Base-by-base conservation (phyloP, 1,284 basidiomycete species). In the Lentinula novae-zelandiae region DNA sequence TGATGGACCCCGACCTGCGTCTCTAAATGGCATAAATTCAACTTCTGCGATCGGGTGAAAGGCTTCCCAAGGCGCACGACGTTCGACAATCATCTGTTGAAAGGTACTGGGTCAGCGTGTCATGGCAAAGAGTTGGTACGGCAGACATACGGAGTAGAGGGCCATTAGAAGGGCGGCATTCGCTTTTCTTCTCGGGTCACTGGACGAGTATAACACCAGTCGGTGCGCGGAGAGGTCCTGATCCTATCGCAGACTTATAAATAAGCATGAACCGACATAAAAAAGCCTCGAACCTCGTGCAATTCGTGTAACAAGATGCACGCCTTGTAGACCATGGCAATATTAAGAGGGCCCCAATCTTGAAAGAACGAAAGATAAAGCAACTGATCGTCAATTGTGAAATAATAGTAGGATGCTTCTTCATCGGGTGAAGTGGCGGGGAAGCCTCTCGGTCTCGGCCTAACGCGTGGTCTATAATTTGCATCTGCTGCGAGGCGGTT, bases 21-120 rank as follows among this genome's bases (percentile, higher is more conserved):
- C 97, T 63, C 97, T 84, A 73, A 98, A 99, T 5, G 95, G 93
- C 83, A 93, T 90, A 70, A 97, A 92, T 73, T 96, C 93, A 50
- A 96, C 71, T 69, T 93, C 89, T 42, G 93, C 92, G 58, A 97
- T 89, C 4, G 96, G 95, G 68, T 93, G 87, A 72, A 97, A 96
- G 2, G 95, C 95, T 73, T 97, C 93, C 85, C 94, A 96, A 27
- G 96, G 96, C n/a, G 90, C 83, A 62, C 89, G 87, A 64, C 93
- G 85, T 72, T 93, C 89, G 5, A 98, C 94, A 65, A 98, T 95
- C 85, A 98, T 90, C 95, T 97, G 70, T 34, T 48, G 46, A 54
- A 51, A 60, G 22, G 10, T 9, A 53, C 58, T 40, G 58, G 57
- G 62, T 71, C 63, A 63, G 65, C 60, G 63, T 55, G 60, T 61